phyloP scores from a whole-genome alignment of 176 grass and related monocot species.

The Eleusine coracana region DNA sequence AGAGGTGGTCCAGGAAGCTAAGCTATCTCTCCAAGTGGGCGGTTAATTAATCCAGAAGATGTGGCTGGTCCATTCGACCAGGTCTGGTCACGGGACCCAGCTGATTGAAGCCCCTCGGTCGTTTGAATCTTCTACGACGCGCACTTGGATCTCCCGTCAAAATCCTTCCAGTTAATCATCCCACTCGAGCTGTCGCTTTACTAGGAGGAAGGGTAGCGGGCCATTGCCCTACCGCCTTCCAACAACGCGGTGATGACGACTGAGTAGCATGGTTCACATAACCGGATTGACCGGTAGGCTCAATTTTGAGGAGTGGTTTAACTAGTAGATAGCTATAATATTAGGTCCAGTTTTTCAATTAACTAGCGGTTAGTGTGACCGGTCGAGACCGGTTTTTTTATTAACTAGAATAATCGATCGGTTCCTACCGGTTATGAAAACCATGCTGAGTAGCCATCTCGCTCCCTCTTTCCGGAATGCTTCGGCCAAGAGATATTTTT shows the following conservation, averaged over 20 bases:
- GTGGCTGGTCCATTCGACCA: slow-evolving; percentile 7
- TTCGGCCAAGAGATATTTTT: not conserved
- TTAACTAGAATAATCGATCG: too few relatives aligned
- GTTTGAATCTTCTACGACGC: not conserved
- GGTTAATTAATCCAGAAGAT: slow-evolving; percentile 25
- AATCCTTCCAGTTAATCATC: not conserved
- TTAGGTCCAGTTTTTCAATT: too few relatives aligned
- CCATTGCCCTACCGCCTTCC: not conserved
- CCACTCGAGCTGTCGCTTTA: slow-evolving; percentile 15
- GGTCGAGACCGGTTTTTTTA: too few relatives aligned
- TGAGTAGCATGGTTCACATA: too few relatives aligned
- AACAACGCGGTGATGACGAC: not conserved
- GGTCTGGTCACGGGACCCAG: slow-evolving; percentile 14
- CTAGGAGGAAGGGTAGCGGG: not conserved
- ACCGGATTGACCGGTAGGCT: too few relatives aligned
- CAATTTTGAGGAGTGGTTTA: too few relatives aligned
- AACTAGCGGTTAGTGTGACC: too few relatives aligned
- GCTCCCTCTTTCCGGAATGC: not conserved
- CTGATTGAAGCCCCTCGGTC: not conserved
- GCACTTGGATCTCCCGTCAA: not conserved
- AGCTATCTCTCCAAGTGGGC: not conserved
- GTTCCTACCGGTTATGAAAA: too few relatives aligned
- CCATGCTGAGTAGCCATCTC: too few relatives aligned
- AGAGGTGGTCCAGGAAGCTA: not conserved
- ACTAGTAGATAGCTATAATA: too few relatives aligned